phyloP scores from a whole-genome alignment of 1,139 yeast genomes.

The Taiozyma sp. region DNA sequence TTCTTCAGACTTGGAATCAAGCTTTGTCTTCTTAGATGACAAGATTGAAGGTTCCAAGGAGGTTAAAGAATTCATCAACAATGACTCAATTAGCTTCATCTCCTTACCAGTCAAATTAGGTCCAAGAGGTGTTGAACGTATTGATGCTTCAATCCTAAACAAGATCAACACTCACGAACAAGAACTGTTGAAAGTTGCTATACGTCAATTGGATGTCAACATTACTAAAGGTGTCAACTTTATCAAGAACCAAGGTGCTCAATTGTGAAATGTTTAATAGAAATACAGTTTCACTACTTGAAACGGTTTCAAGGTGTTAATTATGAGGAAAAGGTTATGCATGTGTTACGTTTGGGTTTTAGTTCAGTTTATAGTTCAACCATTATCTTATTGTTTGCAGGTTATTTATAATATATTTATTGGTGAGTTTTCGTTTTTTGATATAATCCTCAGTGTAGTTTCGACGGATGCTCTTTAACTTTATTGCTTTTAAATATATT shows the following conservation, averaged over 20 bases:
- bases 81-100: conserved; percentile 50
- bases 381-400: neutral
- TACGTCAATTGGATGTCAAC: conserved; percentile 52
- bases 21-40: conserved; percentile 38
- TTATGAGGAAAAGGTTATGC: neutral
- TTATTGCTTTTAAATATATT: too few species aligned
- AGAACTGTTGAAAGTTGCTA: conserved; percentile 49
- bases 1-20: conserved; percentile 42
- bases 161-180: conserved; percentile 53
- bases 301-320: neutral
- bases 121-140: conserved; percentile 49
- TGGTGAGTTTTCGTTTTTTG: neutral
- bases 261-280: neutral
- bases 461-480: neutral
- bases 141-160: conserved; percentile 48
- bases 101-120: conserved; percentile 63
- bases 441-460: neutral
- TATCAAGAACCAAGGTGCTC: conserved; percentile 26
- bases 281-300: neutral
- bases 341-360: neutral
- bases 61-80: conserved; percentile 30
- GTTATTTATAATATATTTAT: neutral
- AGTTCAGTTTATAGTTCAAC: neutral
- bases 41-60: conserved; percentile 37
- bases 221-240: conserved; percentile 58